Evolutionary conservation across 805 yeast species (phyloP), one percentile per base, ranked within the genome.

Genomic region (Candida gorgasii): DNA sequence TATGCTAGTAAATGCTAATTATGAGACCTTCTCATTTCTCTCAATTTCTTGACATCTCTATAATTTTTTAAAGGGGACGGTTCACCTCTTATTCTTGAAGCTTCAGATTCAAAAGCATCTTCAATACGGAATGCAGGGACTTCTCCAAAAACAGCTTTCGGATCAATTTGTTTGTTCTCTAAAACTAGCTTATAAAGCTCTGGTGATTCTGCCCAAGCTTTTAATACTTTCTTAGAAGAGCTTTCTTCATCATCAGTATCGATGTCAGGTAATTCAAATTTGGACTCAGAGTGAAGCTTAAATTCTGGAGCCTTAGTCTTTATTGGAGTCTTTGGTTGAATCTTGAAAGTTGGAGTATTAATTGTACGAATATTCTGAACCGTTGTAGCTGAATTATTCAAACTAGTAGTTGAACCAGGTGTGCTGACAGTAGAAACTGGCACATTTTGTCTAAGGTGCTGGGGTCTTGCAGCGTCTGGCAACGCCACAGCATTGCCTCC

Each of bases 91-190:
- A 72, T 63, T 48, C 76, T 71, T n/a, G 80, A 68, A 3, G 74
- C 59, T 39, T 73, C 66, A 3, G 79, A 56, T 28, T 71, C 75
- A 55, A 86, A 87, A 3, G 86, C 78, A 48, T 82, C 88, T 40
- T 80, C 87, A 65, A 84, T 79, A 40, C 80, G 76, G 28, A 86
- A 64, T 2, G 81, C 81, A 0, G 86, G 84, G 23, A 85, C 76
- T 5, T 86, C 83, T 0, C 95, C 96, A 64, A 89, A 87, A 1
- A 88, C 76, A 14, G 71, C 58, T 47, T 73, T 79, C 0, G 93
- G 90, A 54, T 88, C 83, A 46, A 83, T 64, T 11, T 47, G 43
- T 30, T 52, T 55, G 42, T 60, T 62, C 35, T 59, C 58, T 37
- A 53, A 46, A 23, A 66, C 51, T 9, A 57, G 47, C 36, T 49